Base-by-base conservation (phyloP, 371 early-diverging fungal species). In the Batkoa obscura region DNA sequence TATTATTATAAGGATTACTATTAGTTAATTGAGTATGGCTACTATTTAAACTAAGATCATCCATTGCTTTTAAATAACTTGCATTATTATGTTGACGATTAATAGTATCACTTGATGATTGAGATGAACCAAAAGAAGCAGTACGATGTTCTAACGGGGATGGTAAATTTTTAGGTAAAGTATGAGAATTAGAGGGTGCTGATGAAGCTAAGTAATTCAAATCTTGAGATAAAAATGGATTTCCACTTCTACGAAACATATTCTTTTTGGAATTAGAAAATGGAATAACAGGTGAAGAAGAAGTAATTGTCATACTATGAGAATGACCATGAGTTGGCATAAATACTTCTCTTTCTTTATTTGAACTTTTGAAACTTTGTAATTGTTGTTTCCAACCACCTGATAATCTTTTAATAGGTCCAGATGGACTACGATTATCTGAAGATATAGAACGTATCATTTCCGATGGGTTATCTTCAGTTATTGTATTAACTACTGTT, bases 301-400 rank as follows among this genome's bases (percentile, higher is more conserved):
- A 31, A 31, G 47, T n/a, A n/a, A n/a, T n/a, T n/a, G n/a, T n/a
- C 41, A 39, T 39, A 39, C 41, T 39, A 13, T 39, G 5, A 39
- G 8, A 8, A 13, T 39, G 41, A 39, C 41, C 41, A 13, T 39
- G 41, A 39, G 41, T 39, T 8, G 13, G 5, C 5, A 13, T 8
- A 13, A 39, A 8, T 13, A 5, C 41, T 39, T 39, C 41, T 5
- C 41, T 5, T 13, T 39, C 41, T 4, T 34, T 34, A 34, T 50
- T 13, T 6, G 12, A 31, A 34, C 12, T 34, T 17, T 2, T 30
- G n/a, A 50, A 34, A 12, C 34, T 23, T 17, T 46, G 47, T 34
- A 50, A 15, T n/a, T 50, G 50, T n/a, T 50, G 50, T 34, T 50
- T 50, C 50, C 50, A 50, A 5, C 48, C 48, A 23, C 48, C 48